phyloP scores from a whole-genome alignment of 1,139 yeast species.

The Taiozyma onychis region DNA sequence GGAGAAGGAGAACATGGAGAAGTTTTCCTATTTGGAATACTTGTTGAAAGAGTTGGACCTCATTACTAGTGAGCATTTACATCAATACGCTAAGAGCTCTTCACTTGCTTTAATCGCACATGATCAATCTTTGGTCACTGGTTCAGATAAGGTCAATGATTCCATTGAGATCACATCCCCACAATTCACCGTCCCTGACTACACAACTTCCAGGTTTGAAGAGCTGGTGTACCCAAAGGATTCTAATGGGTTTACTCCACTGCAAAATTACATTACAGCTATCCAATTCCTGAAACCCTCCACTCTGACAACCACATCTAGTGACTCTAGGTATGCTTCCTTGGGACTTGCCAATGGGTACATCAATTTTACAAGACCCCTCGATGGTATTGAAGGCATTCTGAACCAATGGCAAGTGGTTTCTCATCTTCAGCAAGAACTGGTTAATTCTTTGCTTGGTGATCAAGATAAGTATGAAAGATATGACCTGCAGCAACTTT shows the following conservation, averaged over 20 bases:
- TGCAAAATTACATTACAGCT: conserved; percentile 27
- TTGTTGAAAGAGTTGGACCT: conserved; percentile 6
- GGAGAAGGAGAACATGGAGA: conserved; percentile 1
- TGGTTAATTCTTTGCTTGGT: conserved; percentile 12
- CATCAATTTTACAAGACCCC: conserved; percentile 23
- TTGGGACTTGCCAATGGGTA: conserved; percentile 26
- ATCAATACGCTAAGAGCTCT: conserved; percentile 1
- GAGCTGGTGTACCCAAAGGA: conserved; percentile 27
- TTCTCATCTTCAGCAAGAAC: conserved; percentile 16
- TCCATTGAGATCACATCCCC: conserved; percentile 12
- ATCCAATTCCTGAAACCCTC: conserved; percentile 23
- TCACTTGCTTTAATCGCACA: conserved; percentile 2
- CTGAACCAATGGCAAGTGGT: conserved; percentile 30
- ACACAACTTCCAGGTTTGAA: conserved; percentile 28
- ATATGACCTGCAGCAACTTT: conserved; percentile 9
- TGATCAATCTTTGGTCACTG: conserved; percentile 2
- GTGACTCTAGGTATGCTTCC: conserved; percentile 8
- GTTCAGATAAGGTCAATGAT: conserved; percentile 11
- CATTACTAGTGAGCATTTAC: conserved; percentile 5
- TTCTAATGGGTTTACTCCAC: conserved; percentile 24
- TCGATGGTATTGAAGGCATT: conserved; percentile 26
- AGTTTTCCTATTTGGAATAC: conserved; percentile 5
- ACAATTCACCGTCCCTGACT: conserved; percentile 18
- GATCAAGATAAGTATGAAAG: conserved; percentile 14
- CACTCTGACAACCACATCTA: conserved; percentile 3